phyloP scores from a whole-genome alignment of 176 grass and related monocot genomes.

The Raddia distichophylla region DNA sequence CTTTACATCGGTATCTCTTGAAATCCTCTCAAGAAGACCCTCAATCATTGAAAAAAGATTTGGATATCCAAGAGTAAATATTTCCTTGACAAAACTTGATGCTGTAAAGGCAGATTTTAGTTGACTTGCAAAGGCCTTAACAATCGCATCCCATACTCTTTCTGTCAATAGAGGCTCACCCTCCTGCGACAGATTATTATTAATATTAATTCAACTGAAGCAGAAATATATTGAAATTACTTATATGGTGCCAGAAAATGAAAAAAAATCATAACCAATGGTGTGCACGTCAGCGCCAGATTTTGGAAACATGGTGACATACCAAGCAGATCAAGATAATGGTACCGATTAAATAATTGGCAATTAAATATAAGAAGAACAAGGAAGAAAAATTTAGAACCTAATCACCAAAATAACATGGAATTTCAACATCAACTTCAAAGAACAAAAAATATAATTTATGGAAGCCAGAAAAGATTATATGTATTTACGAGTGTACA shows the following conservation, averaged over 20 bases:
- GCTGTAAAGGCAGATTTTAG: slow-evolving; percentile 92
- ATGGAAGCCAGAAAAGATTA: background rate
- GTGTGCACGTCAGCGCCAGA: background rate
- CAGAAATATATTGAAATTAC: background rate
- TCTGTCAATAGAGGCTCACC: slow-evolving; percentile 96
- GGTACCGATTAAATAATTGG: background rate
- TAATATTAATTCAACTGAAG: slow-evolving; percentile 22
- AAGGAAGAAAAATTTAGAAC: background rate
- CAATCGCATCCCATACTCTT: slow-evolving; percentile 96
- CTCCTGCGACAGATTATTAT: slow-evolving; percentile 57
- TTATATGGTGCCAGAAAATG: slow-evolving; percentile 10
- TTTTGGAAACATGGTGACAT: slow-evolving; percentile 16
- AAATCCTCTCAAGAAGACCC: slow-evolving; percentile 95
- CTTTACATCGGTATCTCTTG: slow-evolving; percentile 88
- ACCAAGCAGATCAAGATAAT: slow-evolving; percentile 1
- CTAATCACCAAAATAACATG: background rate
- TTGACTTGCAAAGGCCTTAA: slow-evolving; percentile 93
- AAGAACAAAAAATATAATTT: background rate
- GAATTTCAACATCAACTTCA: background rate
- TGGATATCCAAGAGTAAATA: slow-evolving; percentile 95
- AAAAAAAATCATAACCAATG: background rate
- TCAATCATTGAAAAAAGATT: slow-evolving; percentile 90
- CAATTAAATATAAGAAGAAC: slow-evolving; percentile 1
- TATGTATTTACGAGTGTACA: slow-evolving; percentile 8
- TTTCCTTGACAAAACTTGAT: slow-evolving; percentile 98